phyloP scores from a whole-genome alignment of 192 early-diverging fungal genomes.

The Umbelopsis vinacea region DNA sequence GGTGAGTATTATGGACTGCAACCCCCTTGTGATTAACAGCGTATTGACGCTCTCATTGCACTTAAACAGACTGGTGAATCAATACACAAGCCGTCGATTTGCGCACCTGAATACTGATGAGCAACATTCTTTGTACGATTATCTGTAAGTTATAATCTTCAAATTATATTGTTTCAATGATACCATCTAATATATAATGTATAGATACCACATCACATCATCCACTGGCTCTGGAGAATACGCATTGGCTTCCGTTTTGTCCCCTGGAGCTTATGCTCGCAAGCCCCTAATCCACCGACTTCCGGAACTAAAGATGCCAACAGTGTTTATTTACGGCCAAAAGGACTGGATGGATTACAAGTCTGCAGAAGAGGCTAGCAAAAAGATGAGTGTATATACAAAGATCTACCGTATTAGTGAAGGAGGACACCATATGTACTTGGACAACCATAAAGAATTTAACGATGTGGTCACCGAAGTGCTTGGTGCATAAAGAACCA shows the following conservation, averaged over 20 bases:
- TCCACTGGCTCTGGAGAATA: conserved; percentile 83
- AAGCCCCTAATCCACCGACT: conserved; percentile 74
- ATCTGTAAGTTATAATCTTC: conserved; percentile 55
- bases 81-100: conserved; percentile 67
- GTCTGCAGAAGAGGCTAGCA: conserved; percentile 66
- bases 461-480: conserved; percentile 58
- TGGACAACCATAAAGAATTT: conserved; percentile 82
- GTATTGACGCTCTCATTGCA: conserved; percentile 42
- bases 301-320: conserved; percentile 67
- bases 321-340: conserved; percentile 59
- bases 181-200: neutral
- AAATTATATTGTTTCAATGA: neutral
- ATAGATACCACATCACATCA: conserved; percentile 73
- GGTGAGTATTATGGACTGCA: neutral
- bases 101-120: conserved; percentile 69
- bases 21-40: neutral
- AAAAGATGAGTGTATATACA: conserved; percentile 57
- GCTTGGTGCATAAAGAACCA: neutral
- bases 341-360: conserved; percentile 91
- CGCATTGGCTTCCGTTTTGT: conserved; percentile 73
- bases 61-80: conserved; percentile 45
- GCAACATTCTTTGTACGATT: conserved; percentile 70
- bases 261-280: conserved; percentile 84
- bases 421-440: conserved; percentile 78
- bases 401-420: conserved; percentile 51